Conservation (phyloP, 2,329 filamentous ascomycete genomes). For the Claviceps pusilla region DNA sequence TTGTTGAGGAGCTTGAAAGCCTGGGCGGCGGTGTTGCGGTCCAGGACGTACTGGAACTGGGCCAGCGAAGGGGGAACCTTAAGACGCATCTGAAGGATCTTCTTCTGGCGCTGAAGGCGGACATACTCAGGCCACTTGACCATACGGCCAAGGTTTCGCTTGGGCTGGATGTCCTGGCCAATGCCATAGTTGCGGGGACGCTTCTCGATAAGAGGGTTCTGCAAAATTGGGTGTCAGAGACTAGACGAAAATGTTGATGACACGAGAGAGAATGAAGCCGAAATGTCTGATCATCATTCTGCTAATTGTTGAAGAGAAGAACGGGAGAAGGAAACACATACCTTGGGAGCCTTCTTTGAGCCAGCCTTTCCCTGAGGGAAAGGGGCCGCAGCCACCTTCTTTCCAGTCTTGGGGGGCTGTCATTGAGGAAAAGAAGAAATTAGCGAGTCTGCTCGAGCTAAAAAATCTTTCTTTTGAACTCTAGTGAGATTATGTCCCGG, state of each 20-base stretch:
- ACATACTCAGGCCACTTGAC: constrained; percentile 99
- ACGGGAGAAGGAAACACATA: constrained; percentile 33
- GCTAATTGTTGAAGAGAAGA: neutral
- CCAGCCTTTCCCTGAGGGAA: constrained; percentile 88
- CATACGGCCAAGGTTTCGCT: constrained; percentile 92
- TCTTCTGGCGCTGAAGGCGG: constrained; percentile 82
- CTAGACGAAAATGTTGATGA: neutral
- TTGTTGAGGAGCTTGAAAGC: constrained; percentile 99
- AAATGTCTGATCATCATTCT: no score
- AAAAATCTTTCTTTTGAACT: constrained; percentile 78
- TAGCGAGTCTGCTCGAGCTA: constrained; percentile 69
- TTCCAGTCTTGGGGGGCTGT: constrained; percentile 97
- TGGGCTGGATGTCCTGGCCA: constrained; percentile 95
- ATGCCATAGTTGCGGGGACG: constrained; percentile 95
- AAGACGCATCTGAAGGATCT: constrained; percentile 96
- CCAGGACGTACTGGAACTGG: constrained; percentile 94
- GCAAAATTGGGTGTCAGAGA: neutral
- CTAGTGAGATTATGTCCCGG: constrained; percentile 52
- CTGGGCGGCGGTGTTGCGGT: constrained; percentile 93
- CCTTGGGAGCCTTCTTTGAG: constrained; percentile 92
- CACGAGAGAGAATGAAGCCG: neutral
- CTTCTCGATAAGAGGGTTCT: constrained; percentile 99
- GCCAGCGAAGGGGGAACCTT: constrained; percentile 96
- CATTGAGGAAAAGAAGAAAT: constrained; percentile 99
- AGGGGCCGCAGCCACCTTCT: constrained; percentile 95